A percentile compares a stretch with the other conserved stretches of the same genome.
Evolutionary conservation across 805 yeast genomes (phyloP).

Genomic region (Candida broadrunensis): DNA sequence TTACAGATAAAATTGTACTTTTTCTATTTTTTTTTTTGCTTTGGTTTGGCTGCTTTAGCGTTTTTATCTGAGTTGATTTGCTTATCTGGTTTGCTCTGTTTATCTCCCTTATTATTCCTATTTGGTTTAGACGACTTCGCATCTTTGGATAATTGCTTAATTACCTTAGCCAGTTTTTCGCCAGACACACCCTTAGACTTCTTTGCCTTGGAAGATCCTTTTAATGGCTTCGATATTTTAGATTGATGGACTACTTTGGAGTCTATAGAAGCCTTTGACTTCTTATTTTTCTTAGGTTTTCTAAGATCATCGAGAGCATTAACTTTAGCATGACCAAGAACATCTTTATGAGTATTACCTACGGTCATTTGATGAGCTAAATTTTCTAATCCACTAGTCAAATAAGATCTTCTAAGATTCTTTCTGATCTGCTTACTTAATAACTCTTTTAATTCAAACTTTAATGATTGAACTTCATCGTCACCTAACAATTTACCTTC

Average conservation of each 20-base stretch:
- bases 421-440: slow-evolving; percentile 56
- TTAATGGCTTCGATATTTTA: slow-evolving; percentile 1
- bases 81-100: too few species aligned
- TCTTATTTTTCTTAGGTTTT: slow-evolving; percentile 11
- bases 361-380: slow-evolving; percentile 73
- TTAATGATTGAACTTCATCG: slow-evolving; percentile 44
- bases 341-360: slow-evolving; percentile 61
- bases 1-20: too few species aligned
- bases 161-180: too few species aligned
- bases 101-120: too few species aligned
- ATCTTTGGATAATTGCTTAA: too few species aligned
- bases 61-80: too few species aligned
- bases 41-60: too few species aligned
- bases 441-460: slow-evolving; percentile 51
- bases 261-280: slow-evolving; percentile 6
- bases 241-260: too few species aligned
- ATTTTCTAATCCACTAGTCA: slow-evolving; percentile 76
- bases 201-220: too few species aligned
- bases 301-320: slow-evolving; percentile 65
- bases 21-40: too few species aligned
- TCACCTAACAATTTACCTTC: slow-evolving; percentile 42
- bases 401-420: slow-evolving; percentile 64
- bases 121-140: too few species aligned
- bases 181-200: too few species aligned
- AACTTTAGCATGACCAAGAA: slow-evolving; percentile 66